Conservation (phyloP, 257 asterid species). For the Przewalskia tangutica region DNA sequence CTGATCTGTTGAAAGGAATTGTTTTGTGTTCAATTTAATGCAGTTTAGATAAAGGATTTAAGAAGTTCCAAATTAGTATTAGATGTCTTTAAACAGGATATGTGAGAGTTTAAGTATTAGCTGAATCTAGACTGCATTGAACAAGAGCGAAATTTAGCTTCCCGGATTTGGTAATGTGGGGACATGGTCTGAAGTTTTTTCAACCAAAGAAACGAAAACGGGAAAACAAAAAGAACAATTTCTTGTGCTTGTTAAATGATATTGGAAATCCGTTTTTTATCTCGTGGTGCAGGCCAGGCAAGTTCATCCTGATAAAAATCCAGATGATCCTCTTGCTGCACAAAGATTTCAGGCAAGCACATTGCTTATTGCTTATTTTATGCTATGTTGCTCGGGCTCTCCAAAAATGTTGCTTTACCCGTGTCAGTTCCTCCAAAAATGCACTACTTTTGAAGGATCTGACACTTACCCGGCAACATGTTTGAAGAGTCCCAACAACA, state of each 20-base stretch:
- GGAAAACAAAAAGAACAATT: not conserved
- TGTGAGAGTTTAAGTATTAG: not conserved
- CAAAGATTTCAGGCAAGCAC: constrained; percentile 68
- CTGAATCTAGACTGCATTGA: not conserved
- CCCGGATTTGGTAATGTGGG: not conserved
- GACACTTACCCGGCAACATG: too few species aligned
- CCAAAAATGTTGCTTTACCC: too few species aligned
- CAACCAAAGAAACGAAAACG: not conserved
- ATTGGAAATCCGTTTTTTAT: not conserved
- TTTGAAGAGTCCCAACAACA: too few species aligned
- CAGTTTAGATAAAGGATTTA: not conserved
- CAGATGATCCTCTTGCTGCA: constrained; percentile 79
- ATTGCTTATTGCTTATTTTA: not conserved
- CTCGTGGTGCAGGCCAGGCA: constrained; percentile 60
- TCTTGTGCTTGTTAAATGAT: not conserved
- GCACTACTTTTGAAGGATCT: too few species aligned
- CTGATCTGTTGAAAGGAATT: not conserved
- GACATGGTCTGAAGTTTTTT: not conserved
- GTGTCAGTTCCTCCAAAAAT: too few species aligned
- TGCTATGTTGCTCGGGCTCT: too few species aligned
- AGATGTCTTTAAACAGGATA: not conserved
- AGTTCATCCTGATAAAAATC: constrained; percentile 92
- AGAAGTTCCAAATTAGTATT: not conserved
- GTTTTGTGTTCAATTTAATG: not conserved
- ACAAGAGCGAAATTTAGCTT: not conserved